Percentiles rank a stretch among this genome's conserved stretches.
Conservation (phyloP, 805 yeast genomes). For the Huiozyma naganishii region DNA sequence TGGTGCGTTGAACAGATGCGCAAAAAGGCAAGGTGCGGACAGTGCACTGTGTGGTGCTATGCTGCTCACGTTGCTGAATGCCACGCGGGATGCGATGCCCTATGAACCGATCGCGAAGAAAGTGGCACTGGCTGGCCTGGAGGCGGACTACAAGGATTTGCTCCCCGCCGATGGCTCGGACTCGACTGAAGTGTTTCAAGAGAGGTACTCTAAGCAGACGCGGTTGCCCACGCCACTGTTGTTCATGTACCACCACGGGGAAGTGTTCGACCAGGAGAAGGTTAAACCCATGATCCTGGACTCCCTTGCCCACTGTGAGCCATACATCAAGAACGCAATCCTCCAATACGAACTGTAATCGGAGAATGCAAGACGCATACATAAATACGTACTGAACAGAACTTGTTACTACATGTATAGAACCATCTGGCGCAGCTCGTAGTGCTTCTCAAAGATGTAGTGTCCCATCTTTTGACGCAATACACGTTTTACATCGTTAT, state of each 20-base stretch:
- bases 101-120: constrained; percentile 24
- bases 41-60: constrained; percentile 19
- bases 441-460: too few relatives aligned
- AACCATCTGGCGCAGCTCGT: too few relatives aligned
- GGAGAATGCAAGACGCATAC: too few relatives aligned
- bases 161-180: constrained; percentile 12
- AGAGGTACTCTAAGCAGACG: too few relatives aligned
- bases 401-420: too few relatives aligned
- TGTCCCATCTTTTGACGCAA: too few relatives aligned
- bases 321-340: constrained; percentile 15
- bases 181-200: constrained; percentile 14
- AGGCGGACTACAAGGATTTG: constrained; percentile 14
- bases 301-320: constrained; percentile 14
- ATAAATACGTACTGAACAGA: too few relatives aligned
- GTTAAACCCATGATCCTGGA: constrained; percentile 15
- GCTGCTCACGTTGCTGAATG: constrained; percentile 16
- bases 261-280: constrained; percentile 1
- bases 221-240: constrained; percentile 3
- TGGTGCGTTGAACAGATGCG: constrained; percentile 19
- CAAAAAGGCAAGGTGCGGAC: constrained; percentile 10
- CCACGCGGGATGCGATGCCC: constrained; percentile 12
- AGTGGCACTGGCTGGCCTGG: constrained; percentile 23
- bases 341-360: constrained; percentile 20
- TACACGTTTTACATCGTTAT: too few relatives aligned
- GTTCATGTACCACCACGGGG: constrained; percentile 9